Evolutionary conservation across 1,284 basidiomycete genomes (phyloP).

Genomic region (Apiotrichum gracile): DNA sequence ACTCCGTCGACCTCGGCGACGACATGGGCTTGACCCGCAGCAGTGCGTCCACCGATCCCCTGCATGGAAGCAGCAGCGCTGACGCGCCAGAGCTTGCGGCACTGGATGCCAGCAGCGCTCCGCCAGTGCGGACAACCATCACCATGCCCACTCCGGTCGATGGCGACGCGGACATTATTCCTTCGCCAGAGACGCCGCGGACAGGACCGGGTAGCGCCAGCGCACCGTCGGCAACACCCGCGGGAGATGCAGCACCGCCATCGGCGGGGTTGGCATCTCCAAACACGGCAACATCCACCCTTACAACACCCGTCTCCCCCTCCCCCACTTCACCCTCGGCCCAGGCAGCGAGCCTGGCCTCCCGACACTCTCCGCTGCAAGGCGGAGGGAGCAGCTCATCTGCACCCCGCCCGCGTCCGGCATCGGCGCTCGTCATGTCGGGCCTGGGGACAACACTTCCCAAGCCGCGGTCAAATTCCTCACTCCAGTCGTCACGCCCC

Average conservation of each 20-base stretch:
- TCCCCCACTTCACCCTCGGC: neutral
- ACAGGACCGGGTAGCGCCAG: too few relatives aligned
- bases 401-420: neutral
- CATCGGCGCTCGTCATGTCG: neutral
- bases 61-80: neutral
- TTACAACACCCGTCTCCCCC: too few relatives aligned
- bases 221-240: too few relatives aligned
- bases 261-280: too few relatives aligned
- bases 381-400: neutral
- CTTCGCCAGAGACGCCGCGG: too few relatives aligned
- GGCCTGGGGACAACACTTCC: neutral
- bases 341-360: neutral
- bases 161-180: neutral
- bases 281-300: too few relatives aligned
- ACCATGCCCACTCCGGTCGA: neutral
- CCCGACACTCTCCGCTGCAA: neutral
- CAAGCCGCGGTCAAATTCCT: constrained; percentile 23
- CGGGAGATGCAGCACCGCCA: too few relatives aligned
- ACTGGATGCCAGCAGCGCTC: neutral
- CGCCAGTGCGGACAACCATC: neutral
- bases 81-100: neutral
- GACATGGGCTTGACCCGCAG: constrained; percentile 1
- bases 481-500: constrained; percentile 30
- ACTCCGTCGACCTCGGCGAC: neutral
- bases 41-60: neutral